phyloP scores from a whole-genome alignment of 768 basidiomycete genomes.

The Agrocybe praecox region DNA sequence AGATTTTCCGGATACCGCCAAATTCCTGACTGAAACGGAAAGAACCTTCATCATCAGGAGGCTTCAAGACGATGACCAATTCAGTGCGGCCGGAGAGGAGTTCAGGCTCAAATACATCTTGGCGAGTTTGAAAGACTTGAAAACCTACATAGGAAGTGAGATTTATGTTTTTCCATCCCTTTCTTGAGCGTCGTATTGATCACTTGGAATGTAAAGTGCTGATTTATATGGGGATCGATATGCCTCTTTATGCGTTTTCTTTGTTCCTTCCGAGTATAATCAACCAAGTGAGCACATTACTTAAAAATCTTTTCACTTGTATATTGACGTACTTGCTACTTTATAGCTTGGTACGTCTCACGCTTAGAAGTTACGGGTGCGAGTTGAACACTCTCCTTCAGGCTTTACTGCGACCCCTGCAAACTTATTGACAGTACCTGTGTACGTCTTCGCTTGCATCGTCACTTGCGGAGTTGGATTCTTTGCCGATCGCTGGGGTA shows the following conservation, averaged over 20 bases:
- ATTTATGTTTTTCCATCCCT: background rate
- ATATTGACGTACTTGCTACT: background rate
- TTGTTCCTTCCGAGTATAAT: conserved; percentile 83
- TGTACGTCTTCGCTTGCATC: conserved; percentile 70
- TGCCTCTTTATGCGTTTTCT: conserved; percentile 76
- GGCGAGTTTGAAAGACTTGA: conserved; percentile 68
- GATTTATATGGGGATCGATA: conserved; percentile 57
- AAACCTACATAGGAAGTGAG: conserved; percentile 63
- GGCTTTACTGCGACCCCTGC: conserved; percentile 73
- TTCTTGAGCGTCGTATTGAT: background rate
- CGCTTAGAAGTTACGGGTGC: too few relatives aligned
- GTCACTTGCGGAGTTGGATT: conserved; percentile 68
- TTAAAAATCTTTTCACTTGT: background rate
- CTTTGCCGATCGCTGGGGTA: conserved; percentile 60
- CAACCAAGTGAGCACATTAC: conserved; percentile 30
- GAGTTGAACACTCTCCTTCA: too few relatives aligned
- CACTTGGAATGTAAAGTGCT: conserved; percentile 40
- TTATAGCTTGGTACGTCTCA: too few relatives aligned
- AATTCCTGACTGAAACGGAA: conserved; percentile 74
- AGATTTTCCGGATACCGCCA: conserved; percentile 83
- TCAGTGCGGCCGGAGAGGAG: conserved; percentile 71
- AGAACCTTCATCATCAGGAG: conserved; percentile 66
- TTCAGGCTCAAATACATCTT: conserved; percentile 60
- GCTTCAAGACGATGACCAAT: conserved; percentile 68
- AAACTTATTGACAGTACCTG: conserved; percentile 77